A percentile compares a stretch with the other conserved stretches of the same genome.
Conservation (phyloP, 306 rosid genomes). For the Lotus japonicus region DNA sequence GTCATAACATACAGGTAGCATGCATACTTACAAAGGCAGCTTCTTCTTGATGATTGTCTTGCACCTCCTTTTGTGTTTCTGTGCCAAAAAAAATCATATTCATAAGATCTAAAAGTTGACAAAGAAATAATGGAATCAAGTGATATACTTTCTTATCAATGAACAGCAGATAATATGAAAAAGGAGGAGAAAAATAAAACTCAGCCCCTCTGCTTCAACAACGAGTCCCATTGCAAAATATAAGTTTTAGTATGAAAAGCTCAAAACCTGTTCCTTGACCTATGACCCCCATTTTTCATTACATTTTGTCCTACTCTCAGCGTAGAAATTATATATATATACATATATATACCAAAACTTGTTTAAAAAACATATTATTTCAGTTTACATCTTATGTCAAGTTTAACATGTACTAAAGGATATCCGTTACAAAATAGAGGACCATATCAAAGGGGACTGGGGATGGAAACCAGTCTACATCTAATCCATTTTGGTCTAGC, state of each 20-base stretch:
- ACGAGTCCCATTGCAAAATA: not conserved
- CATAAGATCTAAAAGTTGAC: not conserved
- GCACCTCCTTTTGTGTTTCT: conserved; percentile 36
- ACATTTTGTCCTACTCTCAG: not conserved
- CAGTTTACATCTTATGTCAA: not conserved
- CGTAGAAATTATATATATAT: not conserved
- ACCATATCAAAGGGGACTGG: not conserved
- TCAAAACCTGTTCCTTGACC: not conserved
- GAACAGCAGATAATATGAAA: not conserved
- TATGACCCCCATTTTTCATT: not conserved
- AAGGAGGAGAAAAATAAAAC: not conserved
- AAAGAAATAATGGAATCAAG: not conserved
- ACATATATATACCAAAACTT: not conserved
- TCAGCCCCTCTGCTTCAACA: too few species aligned
- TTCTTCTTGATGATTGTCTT: conserved; percentile 34
- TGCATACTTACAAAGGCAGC: conserved; percentile 45
- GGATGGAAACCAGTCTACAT: not conserved
- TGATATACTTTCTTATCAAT: not conserved
- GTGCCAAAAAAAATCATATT: conserved; percentile 14
- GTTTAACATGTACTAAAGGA: not conserved
- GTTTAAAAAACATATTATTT: not conserved
- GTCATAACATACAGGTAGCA: conserved; percentile 10
- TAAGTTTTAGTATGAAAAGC: not conserved
- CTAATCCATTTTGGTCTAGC: not conserved
- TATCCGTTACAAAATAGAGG: not conserved